Evolutionary conservation across 2,329 filamentous ascomycete species (phyloP).

Genomic region (Fusarium keratoplasticum): DNA sequence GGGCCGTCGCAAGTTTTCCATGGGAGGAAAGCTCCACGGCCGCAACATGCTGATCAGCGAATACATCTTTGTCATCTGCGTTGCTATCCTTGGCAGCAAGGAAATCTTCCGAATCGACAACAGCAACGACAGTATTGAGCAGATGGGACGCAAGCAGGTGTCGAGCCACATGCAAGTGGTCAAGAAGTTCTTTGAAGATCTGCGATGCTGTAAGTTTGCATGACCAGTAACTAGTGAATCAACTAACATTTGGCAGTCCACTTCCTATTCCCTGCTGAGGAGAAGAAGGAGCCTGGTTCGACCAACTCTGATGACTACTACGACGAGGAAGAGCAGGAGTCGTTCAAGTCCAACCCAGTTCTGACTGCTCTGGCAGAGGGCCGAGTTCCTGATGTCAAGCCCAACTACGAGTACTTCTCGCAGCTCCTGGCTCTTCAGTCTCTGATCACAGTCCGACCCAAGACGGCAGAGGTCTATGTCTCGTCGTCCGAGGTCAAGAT

Average conservation of each 20-base stretch:
- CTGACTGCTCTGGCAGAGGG: slow-evolving; percentile 70
- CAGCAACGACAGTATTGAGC: slow-evolving; percentile 57
- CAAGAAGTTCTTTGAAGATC: slow-evolving; percentile 72
- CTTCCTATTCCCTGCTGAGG: slow-evolving; percentile 68
- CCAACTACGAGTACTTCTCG: slow-evolving; percentile 72
- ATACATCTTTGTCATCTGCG: slow-evolving; percentile 66
- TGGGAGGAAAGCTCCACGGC: slow-evolving; percentile 72
- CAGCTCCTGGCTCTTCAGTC: slow-evolving; percentile 66
- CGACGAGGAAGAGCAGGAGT: slow-evolving; percentile 59
- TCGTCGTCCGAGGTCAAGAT: slow-evolving; percentile 65
- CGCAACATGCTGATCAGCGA: slow-evolving; percentile 78
- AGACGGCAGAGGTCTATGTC: slow-evolving; percentile 69
- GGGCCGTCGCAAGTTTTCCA: slow-evolving; percentile 74
- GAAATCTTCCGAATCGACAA: slow-evolving; percentile 58
- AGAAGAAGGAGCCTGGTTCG: slow-evolving; percentile 68
- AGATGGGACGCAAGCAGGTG: slow-evolving; percentile 71
- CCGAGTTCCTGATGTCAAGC: slow-evolving; percentile 67
- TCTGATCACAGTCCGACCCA: slow-evolving; percentile 65
- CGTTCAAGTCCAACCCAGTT: slow-evolving; percentile 74
- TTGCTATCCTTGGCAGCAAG: slow-evolving; percentile 54
- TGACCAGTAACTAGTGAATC: not conserved
- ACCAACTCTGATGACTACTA: slow-evolving; percentile 70
- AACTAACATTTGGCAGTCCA: slow-evolving; percentile 58
- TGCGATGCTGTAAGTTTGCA: slow-evolving; percentile 69
- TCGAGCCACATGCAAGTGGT: slow-evolving; percentile 79